Base-by-base conservation (phyloP, 345 rosid species). In the Passiflora organensis region DNA sequence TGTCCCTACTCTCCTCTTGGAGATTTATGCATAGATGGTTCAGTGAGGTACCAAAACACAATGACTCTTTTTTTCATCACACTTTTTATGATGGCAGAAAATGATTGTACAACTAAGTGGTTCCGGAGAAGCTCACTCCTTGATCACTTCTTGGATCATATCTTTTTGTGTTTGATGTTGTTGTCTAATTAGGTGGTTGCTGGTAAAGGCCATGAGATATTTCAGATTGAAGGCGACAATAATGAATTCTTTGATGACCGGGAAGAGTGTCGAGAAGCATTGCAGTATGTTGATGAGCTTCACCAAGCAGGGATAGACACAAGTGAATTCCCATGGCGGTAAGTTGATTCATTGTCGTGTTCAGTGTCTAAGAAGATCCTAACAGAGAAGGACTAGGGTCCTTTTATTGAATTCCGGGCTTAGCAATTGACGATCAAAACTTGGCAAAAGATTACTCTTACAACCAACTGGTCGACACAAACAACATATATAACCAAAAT, bases 321-420 rank as follows among this genome's bases (percentile, higher is more conserved):
- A 1, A 88, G 95, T 64, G 99, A 93, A 79, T 84, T 93, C 60
- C 96, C 99, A 20, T 93, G 99, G 99, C 76, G 94, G 99, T 93
- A 76, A 75, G 77, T 76, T 47, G 48, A 59, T 58, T 20, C 56
- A 13, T 17, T 32, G 10, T 51, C 69, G 25, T 43, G 44, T 21
- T 25, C 14, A 18, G 8, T 3, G 34, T 2, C 34, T 28, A 28
- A 28, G 34, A 28, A n/a, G n/a, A n/a, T n/a, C n/a, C 47, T 37
- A 13, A 21, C 21, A 37, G 6, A 11, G 48, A 13, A 21, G 23
- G 15, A 23, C 44, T n/a, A 18, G 19, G 38, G 6, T 13, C 20
- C 25, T 18, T 16, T 34, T 55, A 48, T 38, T 47, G n/a, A n/a
- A n/a, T n/a, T n/a, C n/a, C n/a, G 14, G 6, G 36, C n/a, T 34